Base-by-base conservation (phyloP, 2,329 filamentous ascomycete genomes). In the Ascochyta viciae-villosae region DNA sequence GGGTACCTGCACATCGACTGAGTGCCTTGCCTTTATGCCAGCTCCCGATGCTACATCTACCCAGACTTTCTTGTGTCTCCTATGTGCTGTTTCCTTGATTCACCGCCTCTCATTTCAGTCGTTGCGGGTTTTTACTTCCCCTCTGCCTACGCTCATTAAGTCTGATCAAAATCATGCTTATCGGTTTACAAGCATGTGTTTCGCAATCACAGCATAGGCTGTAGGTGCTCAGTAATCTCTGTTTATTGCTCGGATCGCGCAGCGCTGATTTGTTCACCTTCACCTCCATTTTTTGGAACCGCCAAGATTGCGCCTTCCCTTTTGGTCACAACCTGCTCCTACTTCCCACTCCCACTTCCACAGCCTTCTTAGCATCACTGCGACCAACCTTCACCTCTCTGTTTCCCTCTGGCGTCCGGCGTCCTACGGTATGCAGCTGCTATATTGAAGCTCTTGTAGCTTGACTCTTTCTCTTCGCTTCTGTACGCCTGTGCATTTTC, bases 1-100 rank as follows among this genome's bases (percentile, higher is more conserved):
- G 60, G 61, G 57, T 63, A 51, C 43, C 58, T 68, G 60, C 66
- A 63, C 19, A 38, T 35, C 27, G 16, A 16, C 19, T 53, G 41
- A 38, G 37, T 15, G 8, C 27, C 24, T 47, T 42, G 4, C 42
- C 19, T 50, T 4, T 1, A 51, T 38, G 24, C 19, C n/a, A 24
- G 29, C 42, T 24, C 23, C 15, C 39, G 40, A 44, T 31, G 27
- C 13, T 26, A 24, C 6, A 8, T 6, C 39, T 5, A n/a, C 10
- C 7, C 13, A 15, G 33, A 23, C 9, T 38, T 16, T 31, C 38
- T 16, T 7, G 24, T 40, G 8, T 41, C 26, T 24, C 19, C 8
- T 27, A 16, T n/a, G 9, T 9, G 23, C 35, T 27, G 35, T 46
- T 38, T 42, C 13, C 27, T 7, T 27, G 16, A n/a, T 34, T 43